phyloP scores from a whole-genome alignment of 768 basidiomycete species.

The Russula lepida region DNA sequence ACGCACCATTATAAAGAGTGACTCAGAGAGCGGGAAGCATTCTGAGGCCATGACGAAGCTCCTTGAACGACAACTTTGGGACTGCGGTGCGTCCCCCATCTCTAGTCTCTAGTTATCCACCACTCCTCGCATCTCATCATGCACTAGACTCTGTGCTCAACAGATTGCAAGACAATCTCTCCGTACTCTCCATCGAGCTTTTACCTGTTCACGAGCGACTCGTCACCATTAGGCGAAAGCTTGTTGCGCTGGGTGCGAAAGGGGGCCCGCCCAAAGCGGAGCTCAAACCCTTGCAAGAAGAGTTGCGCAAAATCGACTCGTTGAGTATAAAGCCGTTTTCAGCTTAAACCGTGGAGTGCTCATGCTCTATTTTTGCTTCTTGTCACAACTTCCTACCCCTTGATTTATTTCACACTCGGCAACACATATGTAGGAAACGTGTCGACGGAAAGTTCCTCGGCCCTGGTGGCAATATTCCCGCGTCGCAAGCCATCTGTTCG shows the following conservation, averaged over 20 bases:
- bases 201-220: constrained; percentile 85
- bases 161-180: constrained; percentile 74
- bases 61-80: constrained; percentile 82
- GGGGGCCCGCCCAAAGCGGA: constrained; percentile 79
- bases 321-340: constrained; percentile 47
- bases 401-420: constrained; percentile 20
- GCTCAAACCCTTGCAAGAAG: constrained; percentile 84
- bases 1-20: constrained; percentile 77
- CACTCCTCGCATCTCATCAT: background rate
- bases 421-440: constrained; percentile 52
- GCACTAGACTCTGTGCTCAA: constrained; percentile 56
- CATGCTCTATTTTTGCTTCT: constrained; percentile 5
- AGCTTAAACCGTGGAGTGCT: background rate
- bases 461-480: constrained; percentile 80
- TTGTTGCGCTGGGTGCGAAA: constrained; percentile 82
- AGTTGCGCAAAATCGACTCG: constrained; percentile 93
- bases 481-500: constrained; percentile 85
- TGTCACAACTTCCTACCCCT: constrained; percentile 5
- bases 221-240: constrained; percentile 78
- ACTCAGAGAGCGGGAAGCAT: constrained; percentile 73
- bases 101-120: background rate
- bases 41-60: constrained; percentile 82
- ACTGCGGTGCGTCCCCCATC: constrained; percentile 60
- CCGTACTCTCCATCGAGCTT: constrained; percentile 83
- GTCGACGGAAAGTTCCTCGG: constrained; percentile 95